Evolutionary conservation across 2,329 filamentous ascomycete genomes (phyloP).

Genomic region (Beauveria australis): DNA sequence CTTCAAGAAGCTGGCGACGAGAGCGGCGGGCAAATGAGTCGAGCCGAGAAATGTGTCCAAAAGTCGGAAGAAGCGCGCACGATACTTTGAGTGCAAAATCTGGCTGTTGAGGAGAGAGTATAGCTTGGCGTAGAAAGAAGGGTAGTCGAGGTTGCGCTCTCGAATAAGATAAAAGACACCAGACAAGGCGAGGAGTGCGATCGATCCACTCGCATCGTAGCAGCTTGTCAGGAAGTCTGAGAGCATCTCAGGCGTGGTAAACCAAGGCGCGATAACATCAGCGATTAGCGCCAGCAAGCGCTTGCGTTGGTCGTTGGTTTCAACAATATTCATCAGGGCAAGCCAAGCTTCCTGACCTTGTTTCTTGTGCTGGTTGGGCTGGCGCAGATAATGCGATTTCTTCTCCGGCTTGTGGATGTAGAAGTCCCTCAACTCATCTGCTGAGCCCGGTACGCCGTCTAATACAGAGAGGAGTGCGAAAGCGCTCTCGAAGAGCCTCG

Average conservation of each 20-base stretch:
- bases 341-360: constrained; percentile 84
- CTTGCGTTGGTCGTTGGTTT: constrained; percentile 71
- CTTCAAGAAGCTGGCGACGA: constrained; percentile 96
- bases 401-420: constrained; percentile 58
- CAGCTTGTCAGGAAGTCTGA: constrained; percentile 97
- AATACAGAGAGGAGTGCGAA: constrained; percentile 58
- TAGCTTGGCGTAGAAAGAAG: constrained; percentile 85
- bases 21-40: constrained; percentile 80
- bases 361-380: constrained; percentile 63
- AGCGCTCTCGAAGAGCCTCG: constrained; percentile 42
- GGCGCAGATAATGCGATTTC: constrained; percentile 57
- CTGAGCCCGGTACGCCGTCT: constrained; percentile 60
- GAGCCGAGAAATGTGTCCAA: constrained; percentile 85
- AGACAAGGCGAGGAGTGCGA: constrained; percentile 78
- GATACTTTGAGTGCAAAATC: constrained; percentile 87
- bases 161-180: constrained; percentile 94
- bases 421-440: constrained; percentile 60
- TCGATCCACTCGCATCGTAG: constrained; percentile 79
- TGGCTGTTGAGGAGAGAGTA: constrained; percentile 85
- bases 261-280: constrained; percentile 78
- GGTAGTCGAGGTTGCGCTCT: constrained; percentile 91
- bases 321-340: constrained; percentile 58
- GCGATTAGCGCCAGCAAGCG: constrained; percentile 67
- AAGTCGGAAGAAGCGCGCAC: constrained; percentile 86
- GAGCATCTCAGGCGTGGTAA: constrained; percentile 76